Percentiles rank a stretch among this genome's conserved stretches.
Evolutionary conservation across 2,329 filamentous ascomycete species (phyloP).

Genomic region (Raffaelea arxii): DNA sequence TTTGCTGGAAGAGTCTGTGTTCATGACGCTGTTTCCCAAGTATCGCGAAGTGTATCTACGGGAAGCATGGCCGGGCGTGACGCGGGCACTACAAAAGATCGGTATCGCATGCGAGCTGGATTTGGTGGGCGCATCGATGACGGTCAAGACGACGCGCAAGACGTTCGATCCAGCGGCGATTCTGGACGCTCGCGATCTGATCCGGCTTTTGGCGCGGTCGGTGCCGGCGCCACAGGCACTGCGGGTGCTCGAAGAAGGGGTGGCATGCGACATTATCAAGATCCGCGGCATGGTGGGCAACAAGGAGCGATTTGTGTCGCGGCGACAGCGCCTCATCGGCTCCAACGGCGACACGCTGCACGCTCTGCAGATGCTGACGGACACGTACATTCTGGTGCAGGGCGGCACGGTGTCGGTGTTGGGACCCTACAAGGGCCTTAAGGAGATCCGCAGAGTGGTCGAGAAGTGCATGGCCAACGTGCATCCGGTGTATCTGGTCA

Average conservation of each 20-base stretch:
- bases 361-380: constrained; percentile 82
- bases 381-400: constrained; percentile 89
- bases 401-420: constrained; percentile 88
- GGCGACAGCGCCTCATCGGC: constrained; percentile 83
- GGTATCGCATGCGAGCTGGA: constrained; percentile 89
- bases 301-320: constrained; percentile 92
- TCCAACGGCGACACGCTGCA: constrained; percentile 89
- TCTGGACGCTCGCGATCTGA: constrained; percentile 85
- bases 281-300: constrained; percentile 82
- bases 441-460: constrained; percentile 80
- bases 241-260: constrained; percentile 76
- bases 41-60: constrained; percentile 92
- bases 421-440: constrained; percentile 86
- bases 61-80: constrained; percentile 88
- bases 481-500: constrained; percentile 78
- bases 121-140: constrained; percentile 93
- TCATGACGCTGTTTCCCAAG: constrained; percentile 81
- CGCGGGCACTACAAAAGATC: constrained; percentile 72
- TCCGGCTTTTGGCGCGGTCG: constrained; percentile 83
- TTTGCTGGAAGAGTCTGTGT: constrained; percentile 89
- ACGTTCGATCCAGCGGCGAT: constrained; percentile 89
- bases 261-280: constrained; percentile 89
- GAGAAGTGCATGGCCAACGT: constrained; percentile 97
- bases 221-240: constrained; percentile 89
- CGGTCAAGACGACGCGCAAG: constrained; percentile 86